A percentile compares a stretch with the other conserved stretches of the same genome.
These are phyloP conservation scores for Lactarius hengduanensis DNA, from an alignment of 768 basidiomycete species.

Conservation along the genomic window DNA sequence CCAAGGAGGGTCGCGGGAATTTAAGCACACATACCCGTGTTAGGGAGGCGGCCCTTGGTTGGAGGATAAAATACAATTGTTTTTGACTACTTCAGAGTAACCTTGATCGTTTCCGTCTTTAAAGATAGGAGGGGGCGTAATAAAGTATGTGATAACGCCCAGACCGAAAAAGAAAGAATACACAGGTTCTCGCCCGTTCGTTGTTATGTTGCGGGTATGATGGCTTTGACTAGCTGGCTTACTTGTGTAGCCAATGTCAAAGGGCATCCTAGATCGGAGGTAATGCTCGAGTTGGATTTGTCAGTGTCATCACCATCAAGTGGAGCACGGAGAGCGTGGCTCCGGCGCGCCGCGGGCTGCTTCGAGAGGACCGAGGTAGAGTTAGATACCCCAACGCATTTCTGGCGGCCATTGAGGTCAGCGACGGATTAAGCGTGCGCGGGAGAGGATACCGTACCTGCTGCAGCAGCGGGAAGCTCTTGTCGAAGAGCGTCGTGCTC, in stretches of 20 bases:
- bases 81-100: background rate
- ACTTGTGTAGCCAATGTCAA: background rate
- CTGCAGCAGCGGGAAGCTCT: slow-evolving; percentile 4
- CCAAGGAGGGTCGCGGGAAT: no score
- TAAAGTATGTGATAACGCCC: no score
- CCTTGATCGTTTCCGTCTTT: background rate
- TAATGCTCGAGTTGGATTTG: background rate
- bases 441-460: slow-evolving; percentile 8
- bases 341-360: background rate
- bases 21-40: no score
- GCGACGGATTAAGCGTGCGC: background rate
- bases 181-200: background rate
- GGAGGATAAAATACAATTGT: background rate
- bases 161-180: background rate
- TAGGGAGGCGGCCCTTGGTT: no score
- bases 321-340: background rate
- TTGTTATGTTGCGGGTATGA: background rate
- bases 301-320: background rate
- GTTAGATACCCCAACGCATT: background rate
- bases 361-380: background rate
- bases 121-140: background rate
- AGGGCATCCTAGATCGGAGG: background rate
- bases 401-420: background rate
- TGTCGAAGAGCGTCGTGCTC: background rate
- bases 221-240: background rate